phyloP scores from a whole-genome alignment of 108 stramenopile genomes.

The Mediolabrus comicus region DNA sequence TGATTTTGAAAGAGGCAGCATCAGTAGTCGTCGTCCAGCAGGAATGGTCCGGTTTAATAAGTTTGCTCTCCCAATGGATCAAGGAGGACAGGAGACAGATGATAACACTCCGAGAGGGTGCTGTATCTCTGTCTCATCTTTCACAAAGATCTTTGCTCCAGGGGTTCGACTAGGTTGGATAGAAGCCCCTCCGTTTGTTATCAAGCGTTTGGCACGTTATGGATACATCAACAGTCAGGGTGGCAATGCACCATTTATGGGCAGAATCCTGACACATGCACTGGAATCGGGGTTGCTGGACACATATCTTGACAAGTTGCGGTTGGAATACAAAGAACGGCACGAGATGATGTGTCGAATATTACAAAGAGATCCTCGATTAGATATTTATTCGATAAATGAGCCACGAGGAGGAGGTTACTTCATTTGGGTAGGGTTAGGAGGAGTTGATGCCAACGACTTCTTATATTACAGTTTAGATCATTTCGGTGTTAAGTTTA shows the following conservation, averaged over 20 bases:
- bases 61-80: neutral
- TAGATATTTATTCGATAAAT: slow-evolving; percentile 24
- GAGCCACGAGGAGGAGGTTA: slow-evolving; percentile 55
- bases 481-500: slow-evolving; percentile 45
- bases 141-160: slow-evolving; percentile 75
- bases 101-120: slow-evolving; percentile 30
- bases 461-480: slow-evolving; percentile 41
- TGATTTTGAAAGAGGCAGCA: slow-evolving; percentile 44
- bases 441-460: slow-evolving; percentile 36
- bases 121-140: slow-evolving; percentile 71
- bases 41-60: slow-evolving; percentile 51
- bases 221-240: slow-evolving; percentile 73
- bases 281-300: slow-evolving; percentile 47
- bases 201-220: slow-evolving; percentile 38
- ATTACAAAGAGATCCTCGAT: slow-evolving; percentile 33
- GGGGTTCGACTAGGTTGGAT: slow-evolving; percentile 74
- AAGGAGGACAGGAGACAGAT: neutral
- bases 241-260: slow-evolving; percentile 62
- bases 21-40: slow-evolving; percentile 42
- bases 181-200: slow-evolving; percentile 53
- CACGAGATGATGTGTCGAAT: slow-evolving; percentile 32
- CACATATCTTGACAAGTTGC: slow-evolving; percentile 44
- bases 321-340: slow-evolving; percentile 44
- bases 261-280: slow-evolving; percentile 49
- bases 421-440: slow-evolving; percentile 65